phyloP scores from a whole-genome alignment of 2,329 filamentous ascomycete genomes.

The Botrytis hyacinthi region DNA sequence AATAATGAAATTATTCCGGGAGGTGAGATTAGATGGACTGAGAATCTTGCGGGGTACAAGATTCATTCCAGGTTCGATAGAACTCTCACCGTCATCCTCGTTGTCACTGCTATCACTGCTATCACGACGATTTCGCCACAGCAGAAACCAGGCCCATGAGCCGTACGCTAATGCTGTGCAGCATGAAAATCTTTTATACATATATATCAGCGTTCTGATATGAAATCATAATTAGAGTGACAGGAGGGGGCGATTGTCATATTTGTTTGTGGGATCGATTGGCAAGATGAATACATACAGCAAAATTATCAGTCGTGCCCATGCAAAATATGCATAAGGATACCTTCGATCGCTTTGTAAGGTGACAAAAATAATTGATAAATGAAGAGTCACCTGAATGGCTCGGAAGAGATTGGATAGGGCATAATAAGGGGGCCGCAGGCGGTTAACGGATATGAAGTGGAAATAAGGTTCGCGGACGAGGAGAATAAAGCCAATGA shows the following conservation, averaged over 20 bases:
- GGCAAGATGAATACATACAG: not conserved
- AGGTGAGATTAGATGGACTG: not conserved
- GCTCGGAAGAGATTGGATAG: conserved; percentile 1
- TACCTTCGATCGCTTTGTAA: not conserved
- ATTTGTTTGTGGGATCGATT: not conserved
- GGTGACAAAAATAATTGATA: not conserved
- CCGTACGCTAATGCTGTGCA: not conserved
- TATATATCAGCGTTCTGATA: not conserved
- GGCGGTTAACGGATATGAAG: not conserved
- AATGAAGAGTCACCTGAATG: not conserved
- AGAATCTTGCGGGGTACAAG: not conserved
- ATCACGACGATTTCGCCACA: not conserved
- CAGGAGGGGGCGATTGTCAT: not conserved
- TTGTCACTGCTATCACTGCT: no score
- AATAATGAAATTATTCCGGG: not conserved
- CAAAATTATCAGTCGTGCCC: not conserved
- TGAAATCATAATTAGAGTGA: not conserved
- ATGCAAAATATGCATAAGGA: not conserved
- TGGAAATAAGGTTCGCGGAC: not conserved
- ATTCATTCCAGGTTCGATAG: not conserved
- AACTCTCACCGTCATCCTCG: not conserved
- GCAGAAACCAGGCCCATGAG: conserved; percentile 1
- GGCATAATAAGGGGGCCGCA: not conserved
- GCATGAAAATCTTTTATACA: not conserved
- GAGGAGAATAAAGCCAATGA: not conserved